Conservation (phyloP, 495 filamentous ascomycete genomes). For the Aspergillus hancockii region DNA sequence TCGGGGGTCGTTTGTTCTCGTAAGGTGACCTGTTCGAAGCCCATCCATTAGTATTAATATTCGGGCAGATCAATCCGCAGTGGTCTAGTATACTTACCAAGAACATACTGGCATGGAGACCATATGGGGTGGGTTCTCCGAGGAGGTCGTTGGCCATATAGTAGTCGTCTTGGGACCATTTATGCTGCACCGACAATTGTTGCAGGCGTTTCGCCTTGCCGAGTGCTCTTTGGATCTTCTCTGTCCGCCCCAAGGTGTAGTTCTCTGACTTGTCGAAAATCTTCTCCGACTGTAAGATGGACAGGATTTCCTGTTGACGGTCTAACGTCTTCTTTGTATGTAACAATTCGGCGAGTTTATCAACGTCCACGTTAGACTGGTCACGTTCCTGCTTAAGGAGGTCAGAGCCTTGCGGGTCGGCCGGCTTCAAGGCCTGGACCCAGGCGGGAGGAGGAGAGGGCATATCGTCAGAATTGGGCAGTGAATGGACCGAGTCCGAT, state of each 20-base stretch:
- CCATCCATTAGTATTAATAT: neutral
- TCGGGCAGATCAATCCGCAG: neutral
- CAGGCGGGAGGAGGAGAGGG: constrained; percentile 55
- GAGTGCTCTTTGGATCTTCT: constrained; percentile 61
- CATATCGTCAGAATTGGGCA: constrained; percentile 20
- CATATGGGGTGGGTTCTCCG: constrained; percentile 67
- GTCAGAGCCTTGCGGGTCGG: constrained; percentile 60
- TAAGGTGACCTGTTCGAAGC: constrained; percentile 54
- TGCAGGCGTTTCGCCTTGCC: constrained; percentile 65
- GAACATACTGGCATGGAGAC: constrained; percentile 68
- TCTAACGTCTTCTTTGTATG: constrained; percentile 58
- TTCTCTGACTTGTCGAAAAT: constrained; percentile 72
- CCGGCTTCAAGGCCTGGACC: constrained; percentile 65
- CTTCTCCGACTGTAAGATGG: constrained; percentile 57
- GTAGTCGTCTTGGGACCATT: constrained; percentile 65
- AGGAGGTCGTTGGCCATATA: constrained; percentile 60
- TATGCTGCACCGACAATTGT: constrained; percentile 59
- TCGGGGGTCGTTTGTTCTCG: constrained; percentile 68
- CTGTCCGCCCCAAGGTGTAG: constrained; percentile 64
- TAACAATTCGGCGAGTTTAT: constrained; percentile 60
- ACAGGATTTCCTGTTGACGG: constrained; percentile 53
- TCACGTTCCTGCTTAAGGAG: constrained; percentile 60
- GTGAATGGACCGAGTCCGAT: constrained; percentile 9
- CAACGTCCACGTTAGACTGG: constrained; percentile 58
- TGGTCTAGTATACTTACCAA: constrained; percentile 39